Percentiles rank a stretch among this genome's conserved stretches.
Evolutionary conservation across 768 basidiomycete species (phyloP).

Genomic region (Hypholoma sublateritium): DNA sequence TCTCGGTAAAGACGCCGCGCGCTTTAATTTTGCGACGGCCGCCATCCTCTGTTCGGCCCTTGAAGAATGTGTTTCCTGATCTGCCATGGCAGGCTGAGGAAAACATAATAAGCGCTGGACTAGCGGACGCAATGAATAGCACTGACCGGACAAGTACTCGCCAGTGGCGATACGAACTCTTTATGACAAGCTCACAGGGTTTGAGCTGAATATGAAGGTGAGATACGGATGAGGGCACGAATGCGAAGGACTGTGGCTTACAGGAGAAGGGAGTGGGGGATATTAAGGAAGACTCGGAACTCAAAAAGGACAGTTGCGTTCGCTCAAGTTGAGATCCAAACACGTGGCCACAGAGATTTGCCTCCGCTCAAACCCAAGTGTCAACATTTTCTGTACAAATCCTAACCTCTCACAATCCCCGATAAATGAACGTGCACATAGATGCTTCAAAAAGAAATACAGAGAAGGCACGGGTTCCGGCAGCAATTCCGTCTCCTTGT

Average conservation of each 20-base stretch:
- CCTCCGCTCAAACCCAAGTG: slow-evolving; percentile 23
- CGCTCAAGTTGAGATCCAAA: slow-evolving; percentile 16
- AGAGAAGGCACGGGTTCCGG: slow-evolving; percentile 3
- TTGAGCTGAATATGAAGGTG: slow-evolving; percentile 6
- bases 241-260: slow-evolving; percentile 9
- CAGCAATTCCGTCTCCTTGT: neutral
- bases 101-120: slow-evolving; percentile 15
- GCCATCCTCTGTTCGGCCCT: slow-evolving; percentile 78
- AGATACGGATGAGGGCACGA: neutral
- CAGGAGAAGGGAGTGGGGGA: slow-evolving; percentile 10
- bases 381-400: neutral
- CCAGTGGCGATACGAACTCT: slow-evolving; percentile 11
- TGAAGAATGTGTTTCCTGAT: slow-evolving; percentile 48
- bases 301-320: slow-evolving; percentile 2
- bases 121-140: slow-evolving; percentile 1
- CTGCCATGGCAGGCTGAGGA: slow-evolving; percentile 34
- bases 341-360: slow-evolving; percentile 33
- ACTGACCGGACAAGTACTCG: slow-evolving; percentile 18
- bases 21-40: slow-evolving; percentile 87
- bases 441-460: neutral
- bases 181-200: slow-evolving; percentile 6
- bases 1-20: slow-evolving; percentile 87
- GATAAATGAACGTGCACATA: slow-evolving; percentile 5
- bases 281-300: slow-evolving; percentile 20
- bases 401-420: slow-evolving; percentile 5